Percentiles rank a stretch among this genome's conserved stretches.
Conservation (phyloP, 139 green algal species). For the Mesotaenium endlicherianum region DNA sequence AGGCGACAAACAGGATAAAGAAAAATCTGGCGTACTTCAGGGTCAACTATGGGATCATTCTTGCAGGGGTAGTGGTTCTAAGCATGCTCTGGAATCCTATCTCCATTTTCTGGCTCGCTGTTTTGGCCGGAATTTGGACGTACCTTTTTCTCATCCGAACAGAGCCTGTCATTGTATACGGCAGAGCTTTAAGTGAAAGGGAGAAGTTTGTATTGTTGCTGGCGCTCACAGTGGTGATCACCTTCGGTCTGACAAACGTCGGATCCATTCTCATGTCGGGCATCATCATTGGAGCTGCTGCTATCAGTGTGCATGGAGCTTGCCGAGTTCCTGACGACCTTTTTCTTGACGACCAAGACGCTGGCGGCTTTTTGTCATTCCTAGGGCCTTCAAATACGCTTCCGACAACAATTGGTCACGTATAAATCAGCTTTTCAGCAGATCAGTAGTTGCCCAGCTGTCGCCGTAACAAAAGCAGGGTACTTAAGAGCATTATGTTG, state of each 20-base stretch:
- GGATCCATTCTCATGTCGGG: constrained; percentile 79
- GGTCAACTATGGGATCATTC: constrained; percentile 86
- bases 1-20: constrained; percentile 70
- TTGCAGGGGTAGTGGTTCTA: constrained; percentile 61
- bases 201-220: constrained; percentile 83
- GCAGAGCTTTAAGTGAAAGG: constrained; percentile 62
- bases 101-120: constrained; percentile 75
- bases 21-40: constrained; percentile 90
- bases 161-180: constrained; percentile 72
- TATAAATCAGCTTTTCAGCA: too few relatives aligned
- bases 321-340: constrained; percentile 80
- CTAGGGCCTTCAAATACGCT: too few relatives aligned
- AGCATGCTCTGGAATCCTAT: constrained; percentile 74
- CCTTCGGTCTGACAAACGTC: constrained; percentile 90
- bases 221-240: constrained; percentile 52
- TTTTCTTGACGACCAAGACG: constrained; percentile 76
- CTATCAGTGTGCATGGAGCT: constrained; percentile 73
- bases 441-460: too few relatives aligned
- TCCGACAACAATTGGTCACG: too few relatives aligned
- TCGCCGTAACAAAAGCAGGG: too few relatives aligned
- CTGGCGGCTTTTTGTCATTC: constrained; percentile 56
- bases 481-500: too few relatives aligned
- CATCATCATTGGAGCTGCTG: constrained; percentile 20
- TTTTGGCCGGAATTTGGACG: constrained; percentile 69
- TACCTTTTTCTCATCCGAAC: constrained; percentile 80